Evolutionary conservation across 148 eudicot genomes (phyloP), one percentile per base, ranked within the genome.

Genomic region (Vaccinium macrocarpon): DNA sequence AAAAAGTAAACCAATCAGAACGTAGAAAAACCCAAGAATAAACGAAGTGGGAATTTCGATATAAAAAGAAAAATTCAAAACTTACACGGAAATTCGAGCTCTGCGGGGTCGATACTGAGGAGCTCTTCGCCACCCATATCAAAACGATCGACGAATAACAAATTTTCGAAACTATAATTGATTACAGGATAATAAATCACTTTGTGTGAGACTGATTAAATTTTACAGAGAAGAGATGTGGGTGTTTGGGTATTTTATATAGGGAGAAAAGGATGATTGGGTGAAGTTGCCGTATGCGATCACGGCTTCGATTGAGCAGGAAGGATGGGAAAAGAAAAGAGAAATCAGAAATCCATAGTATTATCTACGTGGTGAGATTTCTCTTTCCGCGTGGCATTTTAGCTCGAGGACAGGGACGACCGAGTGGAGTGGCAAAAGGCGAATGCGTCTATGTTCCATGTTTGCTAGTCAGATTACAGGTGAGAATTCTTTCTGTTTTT

Each of bases 51-150:
- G 71, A 68, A 68, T 68, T 5, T 29, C 18, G 19, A 27, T 13
- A 68, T 29, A 2, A 25, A 68, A 68, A 29, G 29, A 27, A 64
- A 62, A 27, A 68, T 27, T 29, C 73, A 68, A 80, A 23, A 53
- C 12, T 82, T 91, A 95, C 98, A 92, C 16, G 92, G 88, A 86
- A 95, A 95, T 27, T 92, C 90, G 88, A 95, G 98, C 87, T 93
- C 98, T 1, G 89, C 81, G 50, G 98, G 97, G 10, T 95, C 94
- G 90, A 95, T 89, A 84, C 83, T 90, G 85, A 95, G 95, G 81
- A 95, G 95, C 82, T 93, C 94, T 84, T 92, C 91, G 83, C 88
- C 87, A 86, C 93, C 91, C 98, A 94, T 94, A 29, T 27, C 13
- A 27, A 38, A 27, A 68, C 29, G 29, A 10, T 76, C 25, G n/a